These are phyloP conservation scores for Populus hybrid DNA, from an alignment of 441 rosid species.

Conservation along the genomic window DNA sequence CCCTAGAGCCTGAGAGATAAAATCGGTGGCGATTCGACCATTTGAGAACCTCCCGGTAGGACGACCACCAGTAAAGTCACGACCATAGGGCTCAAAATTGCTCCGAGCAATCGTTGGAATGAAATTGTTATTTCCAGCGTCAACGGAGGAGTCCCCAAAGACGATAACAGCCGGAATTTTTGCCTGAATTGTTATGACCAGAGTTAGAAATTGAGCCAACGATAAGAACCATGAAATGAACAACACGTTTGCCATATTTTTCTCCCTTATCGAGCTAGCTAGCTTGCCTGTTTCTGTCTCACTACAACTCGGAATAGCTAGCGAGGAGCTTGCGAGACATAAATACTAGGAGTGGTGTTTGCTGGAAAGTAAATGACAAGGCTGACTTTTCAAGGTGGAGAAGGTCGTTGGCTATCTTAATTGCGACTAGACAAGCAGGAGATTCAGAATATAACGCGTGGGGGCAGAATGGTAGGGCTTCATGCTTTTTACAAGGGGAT, in stretches of 20 bases:
- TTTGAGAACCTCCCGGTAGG: slow-evolving; percentile 65
- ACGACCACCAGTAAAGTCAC: slow-evolving; percentile 51
- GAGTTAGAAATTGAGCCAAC: slow-evolving; percentile 12
- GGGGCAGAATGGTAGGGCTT: too few species aligned
- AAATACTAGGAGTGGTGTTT: slow-evolving; percentile 9
- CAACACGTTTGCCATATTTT: slow-evolving; percentile 2
- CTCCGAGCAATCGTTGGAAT: slow-evolving; percentile 50
- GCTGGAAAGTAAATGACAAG: slow-evolving; percentile 12
- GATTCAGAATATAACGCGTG: neutral
- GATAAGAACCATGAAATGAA: slow-evolving; percentile 4
- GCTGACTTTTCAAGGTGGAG: neutral
- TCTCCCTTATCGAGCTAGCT: neutral
- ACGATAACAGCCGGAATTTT: slow-evolving; percentile 55
- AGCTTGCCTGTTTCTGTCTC: neutral
- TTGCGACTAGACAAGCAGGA: slow-evolving; percentile 14
- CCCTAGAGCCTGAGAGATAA: slow-evolving; percentile 54
- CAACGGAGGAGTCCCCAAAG: slow-evolving; percentile 71
- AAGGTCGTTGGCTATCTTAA: slow-evolving; percentile 33
- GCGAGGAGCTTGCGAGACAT: neutral
- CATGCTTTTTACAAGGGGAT: too few species aligned
- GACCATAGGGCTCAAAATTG: slow-evolving; percentile 65
- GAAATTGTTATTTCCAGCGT: slow-evolving; percentile 58
- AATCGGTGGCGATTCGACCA: slow-evolving; percentile 59
- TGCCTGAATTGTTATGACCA: slow-evolving; percentile 1
- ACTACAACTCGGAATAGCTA: neutral